Evolutionary conservation across 2,329 filamentous ascomycete genomes (phyloP).

Genomic region (Eutypa lata): DNA sequence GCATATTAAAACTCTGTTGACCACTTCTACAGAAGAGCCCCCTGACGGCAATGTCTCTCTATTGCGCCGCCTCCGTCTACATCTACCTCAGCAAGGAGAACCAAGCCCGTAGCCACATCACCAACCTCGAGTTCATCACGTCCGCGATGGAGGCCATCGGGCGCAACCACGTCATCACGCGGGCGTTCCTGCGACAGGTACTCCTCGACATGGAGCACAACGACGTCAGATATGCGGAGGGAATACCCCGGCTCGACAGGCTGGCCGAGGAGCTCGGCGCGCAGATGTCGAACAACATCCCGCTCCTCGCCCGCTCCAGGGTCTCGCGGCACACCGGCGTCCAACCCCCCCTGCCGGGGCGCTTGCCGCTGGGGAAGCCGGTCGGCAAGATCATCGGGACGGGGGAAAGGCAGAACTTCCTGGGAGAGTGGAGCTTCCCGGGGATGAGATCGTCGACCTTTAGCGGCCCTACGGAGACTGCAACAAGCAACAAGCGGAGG

Average conservation of each 20-base stretch:
- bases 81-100: conserved; percentile 62
- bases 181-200: conserved; percentile 81
- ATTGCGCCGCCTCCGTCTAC: conserved; percentile 81
- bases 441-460: background rate
- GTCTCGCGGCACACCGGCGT: conserved; percentile 39
- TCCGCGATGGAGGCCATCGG: conserved; percentile 75
- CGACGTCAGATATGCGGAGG: too few relatives aligned
- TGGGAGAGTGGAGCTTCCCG: background rate
- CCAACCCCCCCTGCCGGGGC: conserved; percentile 41
- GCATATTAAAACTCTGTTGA: conserved; percentile 6
- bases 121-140: conserved; percentile 71
- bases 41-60: conserved; percentile 78
- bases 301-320: conserved; percentile 44
- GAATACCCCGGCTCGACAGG: conserved; percentile 31
- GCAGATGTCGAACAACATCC: conserved; percentile 36
- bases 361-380: conserved; percentile 37
- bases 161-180: conserved; percentile 70
- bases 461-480: background rate
- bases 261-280: conserved; percentile 25
- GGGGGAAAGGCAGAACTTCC: background rate
- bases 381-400: conserved; percentile 18
- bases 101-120: conserved; percentile 20
- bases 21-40: conserved; percentile 60
- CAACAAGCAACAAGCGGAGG: conserved; percentile 12
- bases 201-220: conserved; percentile 72